Evolutionary conservation across 148 eudicot species (phyloP), one percentile per base, ranked within the genome.

Genomic region (Silene conica): DNA sequence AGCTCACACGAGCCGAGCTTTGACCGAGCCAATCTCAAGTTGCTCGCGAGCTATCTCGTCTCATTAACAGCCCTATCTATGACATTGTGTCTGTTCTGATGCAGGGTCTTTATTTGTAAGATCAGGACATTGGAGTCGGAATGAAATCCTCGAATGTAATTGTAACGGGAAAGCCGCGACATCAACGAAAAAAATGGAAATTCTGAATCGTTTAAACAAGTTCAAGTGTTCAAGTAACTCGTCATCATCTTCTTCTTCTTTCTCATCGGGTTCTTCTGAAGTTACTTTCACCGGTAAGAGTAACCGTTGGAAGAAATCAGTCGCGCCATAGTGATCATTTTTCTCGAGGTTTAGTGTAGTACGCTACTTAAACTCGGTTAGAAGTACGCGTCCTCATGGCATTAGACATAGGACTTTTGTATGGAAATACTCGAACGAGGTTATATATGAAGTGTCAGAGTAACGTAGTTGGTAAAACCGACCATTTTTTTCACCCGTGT

Each of bases 61-160:
- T n/a, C n/a, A n/a, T n/a, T n/a, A n/a, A n/a, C n/a, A n/a, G n/a
- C n/a, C n/a, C n/a, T n/a, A n/a, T 31, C 0, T 38, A 9, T 38
- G 43, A 5, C 8, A 38, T 38, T 38, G 52, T 66, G 14, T 68
- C 0, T 38, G 14, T 46, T 68, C 2, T 45, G 13, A 45, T 81
- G 59, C 75, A 89, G 93, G 90, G 46, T 76, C 77, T n/a, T 20
- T 85, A 8, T 89, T 11, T 89, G 90, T 68, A 74, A 82, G 6
- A 78, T 86, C 86, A 0, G 84, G 61, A 50, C 76, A 69, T 73
- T 70, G 84, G 71, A 80, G 77, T 8, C 72, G 77, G 5, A 74
- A 82, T 2, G 87, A 82, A 66, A 77, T 83, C 74, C 43, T 38
- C 43, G 43, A 0, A 0, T 5, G 70, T 11, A 73, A 73, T 10